Base-by-base conservation (phyloP, 2,329 filamentous ascomycete genomes). In the Aspergillus tanneri region DNA sequence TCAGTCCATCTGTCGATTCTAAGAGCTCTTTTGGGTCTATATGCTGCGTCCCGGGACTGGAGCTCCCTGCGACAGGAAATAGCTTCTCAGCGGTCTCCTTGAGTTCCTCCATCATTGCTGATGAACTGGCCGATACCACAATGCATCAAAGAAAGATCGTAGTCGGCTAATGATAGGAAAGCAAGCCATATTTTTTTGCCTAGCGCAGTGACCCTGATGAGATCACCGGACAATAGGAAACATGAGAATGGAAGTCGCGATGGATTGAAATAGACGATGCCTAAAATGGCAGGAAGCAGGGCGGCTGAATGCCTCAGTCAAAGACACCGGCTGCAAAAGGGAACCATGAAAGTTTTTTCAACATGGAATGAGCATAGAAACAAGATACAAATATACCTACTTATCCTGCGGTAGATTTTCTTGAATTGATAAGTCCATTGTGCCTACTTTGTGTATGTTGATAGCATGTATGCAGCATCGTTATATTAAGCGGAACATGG, bases 1-100 rank as follows among this genome's bases (percentile, higher is more conserved):
- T 23, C 14, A 54, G 41, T 22, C 34, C 52, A 3, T 58, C 50
- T n/a, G 38, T 36, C 18, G 45, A 35, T 9, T 47, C 23, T 45
- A 30, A 21, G 2, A 40, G 12, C 27, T 43, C 34, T 14, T 40
- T 37, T 1, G 25, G 16, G 28, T 34, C 43, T 35, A 5, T 37
- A 3, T 12, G 37, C 43, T 36, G 25, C 14, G 5, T 21, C 23
- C 52, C 40, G 23, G 46, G 9, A 2, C 43, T 39, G 10, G 9
- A 6, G 16, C 22, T 16, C 9, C 9, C 38, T 12, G 23, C n/a
- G 23, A 11, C 12, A 18, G 16, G 30, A 18, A 19, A 18, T 1
- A 18, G 30, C 14, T 34, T 34, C 19, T 6, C 14, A 9, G 6
- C 14, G 11, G 30, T 51, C 32, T 28, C 47, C 6, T 37, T 42